phyloP scores from a whole-genome alignment of 495 filamentous ascomycete species.

The Tuber borchii region DNA sequence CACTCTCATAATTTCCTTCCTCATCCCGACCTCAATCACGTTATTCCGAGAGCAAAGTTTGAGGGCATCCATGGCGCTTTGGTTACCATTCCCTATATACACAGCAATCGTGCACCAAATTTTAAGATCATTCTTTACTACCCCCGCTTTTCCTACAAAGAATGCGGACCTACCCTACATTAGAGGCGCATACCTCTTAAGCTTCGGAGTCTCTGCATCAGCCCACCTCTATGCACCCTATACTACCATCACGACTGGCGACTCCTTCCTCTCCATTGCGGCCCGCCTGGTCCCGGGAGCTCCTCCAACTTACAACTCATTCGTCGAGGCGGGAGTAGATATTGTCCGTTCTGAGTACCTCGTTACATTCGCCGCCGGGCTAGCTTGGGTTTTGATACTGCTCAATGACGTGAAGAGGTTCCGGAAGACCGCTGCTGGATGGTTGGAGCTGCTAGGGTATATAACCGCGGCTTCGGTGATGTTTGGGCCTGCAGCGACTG shows the following conservation, averaged over 20 bases:
- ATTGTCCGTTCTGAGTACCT: constrained; percentile 4
- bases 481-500: constrained; percentile 13
- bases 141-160: constrained; percentile 16
- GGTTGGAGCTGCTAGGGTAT: background rate
- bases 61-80: constrained; percentile 17
- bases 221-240: constrained; percentile 29
- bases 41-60: constrained; percentile 14
- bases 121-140: constrained; percentile 28
- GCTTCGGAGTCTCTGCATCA: constrained; percentile 1
- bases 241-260: constrained; percentile 2
- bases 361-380: constrained; percentile 10
- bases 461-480: constrained; percentile 3
- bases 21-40: constrained; percentile 43
- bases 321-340: background rate
- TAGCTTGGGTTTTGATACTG: constrained; percentile 18
- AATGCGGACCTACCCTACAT: constrained; percentile 20
- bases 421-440: constrained; percentile 8
- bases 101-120: constrained; percentile 39
- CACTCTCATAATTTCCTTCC: constrained; percentile 39
- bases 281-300: background rate
- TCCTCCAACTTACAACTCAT: constrained; percentile 8
- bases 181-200: constrained; percentile 29
- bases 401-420: constrained; percentile 15
- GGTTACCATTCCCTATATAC: constrained; percentile 24
- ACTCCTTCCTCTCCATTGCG: background rate